Base-by-base conservation (phyloP, 441 rosid species). In the Bruguiera hainesii region DNA sequence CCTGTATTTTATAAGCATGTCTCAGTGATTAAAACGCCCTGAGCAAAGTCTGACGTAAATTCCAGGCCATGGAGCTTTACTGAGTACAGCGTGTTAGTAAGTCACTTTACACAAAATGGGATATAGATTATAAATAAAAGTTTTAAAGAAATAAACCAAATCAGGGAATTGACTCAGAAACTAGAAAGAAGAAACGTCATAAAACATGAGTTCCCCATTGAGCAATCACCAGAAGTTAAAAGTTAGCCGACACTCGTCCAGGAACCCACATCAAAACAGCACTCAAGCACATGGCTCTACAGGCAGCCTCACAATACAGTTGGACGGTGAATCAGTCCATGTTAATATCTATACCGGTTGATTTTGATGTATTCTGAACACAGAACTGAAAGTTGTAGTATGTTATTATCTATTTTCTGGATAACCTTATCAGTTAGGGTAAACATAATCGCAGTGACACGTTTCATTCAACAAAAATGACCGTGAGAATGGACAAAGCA, bases 121-220 rank as follows among this genome's bases (percentile, higher is more conserved):
- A 1, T 8, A 6, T 18, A 8, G 26, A 42, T 42, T 3, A 42
- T 42, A 42, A 23, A 25, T 39, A 60, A 4, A 46, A 5, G n/a
- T 20, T 5, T 49, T 10, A 49, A 46, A 21, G 59, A 50, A 23
- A 19, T 57, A 7, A 60, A 56, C 52, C 46, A 68, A 57, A 59
- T 30, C 68, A 51, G 61, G 63, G 61, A 61, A 56, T 35, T 49
- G 67, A 67, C 75, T 6, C 60, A 5, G 50, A 55, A 69, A 73
- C 74, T 23, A 61, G 65, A 69, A 71, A 46, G 68, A 42, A 55
- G 61, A 37, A 57, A 61, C 51, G 61, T 29, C 39, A 65, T 52
- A 39, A 65, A 52, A 48, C 42, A 23, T 52, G 42, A 7, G 46
- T 75, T 35, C 26, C 73, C 71, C 69, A 61, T 67, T 56, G 56